Conservation (phyloP, 495 filamentous ascomycete species). For the Xylaria bambusicola region DNA sequence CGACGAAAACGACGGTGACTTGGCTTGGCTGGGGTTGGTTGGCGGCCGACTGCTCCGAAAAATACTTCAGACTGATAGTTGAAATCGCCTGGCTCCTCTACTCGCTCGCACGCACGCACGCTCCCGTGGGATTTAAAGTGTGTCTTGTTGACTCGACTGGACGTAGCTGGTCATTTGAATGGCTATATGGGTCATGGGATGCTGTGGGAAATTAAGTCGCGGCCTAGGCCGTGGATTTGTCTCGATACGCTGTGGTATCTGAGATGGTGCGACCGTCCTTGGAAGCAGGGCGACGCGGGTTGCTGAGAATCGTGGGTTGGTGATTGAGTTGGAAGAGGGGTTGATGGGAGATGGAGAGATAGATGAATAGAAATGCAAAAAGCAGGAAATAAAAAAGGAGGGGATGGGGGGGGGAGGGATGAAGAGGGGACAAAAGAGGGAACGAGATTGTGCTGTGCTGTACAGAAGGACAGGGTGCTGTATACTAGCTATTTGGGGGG, state of each 20-base stretch:
- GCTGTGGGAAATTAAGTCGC: constrained; percentile 23
- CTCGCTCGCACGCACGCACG: constrained; percentile 52
- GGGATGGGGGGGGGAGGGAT: constrained; percentile 40
- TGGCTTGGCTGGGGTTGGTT: constrained; percentile 1
- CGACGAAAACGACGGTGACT: constrained; percentile 29
- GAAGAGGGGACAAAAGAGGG: constrained; percentile 44
- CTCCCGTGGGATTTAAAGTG: constrained; percentile 64
- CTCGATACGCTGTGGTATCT: constrained; percentile 49
- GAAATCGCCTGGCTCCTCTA: constrained; percentile 53
- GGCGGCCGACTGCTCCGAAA: constrained; percentile 34
- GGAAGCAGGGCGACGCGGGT: constrained; percentile 25
- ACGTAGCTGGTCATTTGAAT: constrained; percentile 60
- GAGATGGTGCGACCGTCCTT: constrained; percentile 54
- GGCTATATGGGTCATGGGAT: constrained; percentile 56
- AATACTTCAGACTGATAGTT: constrained; percentile 52
- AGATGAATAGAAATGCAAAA: constrained; percentile 40
- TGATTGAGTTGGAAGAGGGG: constrained; percentile 45
- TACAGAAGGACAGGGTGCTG: background rate
- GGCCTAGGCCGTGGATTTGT: constrained; percentile 34
- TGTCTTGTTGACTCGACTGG: constrained; percentile 52
- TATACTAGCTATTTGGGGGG: constrained; percentile 31
- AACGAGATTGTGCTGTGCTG: constrained; percentile 40
- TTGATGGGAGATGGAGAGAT: constrained; percentile 51
- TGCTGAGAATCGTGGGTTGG: constrained; percentile 36
- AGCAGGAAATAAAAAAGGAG: constrained; percentile 40